Evolutionary conservation across 1,284 basidiomycete species (phyloP).

Genomic region (Malassezia dermatis): DNA sequence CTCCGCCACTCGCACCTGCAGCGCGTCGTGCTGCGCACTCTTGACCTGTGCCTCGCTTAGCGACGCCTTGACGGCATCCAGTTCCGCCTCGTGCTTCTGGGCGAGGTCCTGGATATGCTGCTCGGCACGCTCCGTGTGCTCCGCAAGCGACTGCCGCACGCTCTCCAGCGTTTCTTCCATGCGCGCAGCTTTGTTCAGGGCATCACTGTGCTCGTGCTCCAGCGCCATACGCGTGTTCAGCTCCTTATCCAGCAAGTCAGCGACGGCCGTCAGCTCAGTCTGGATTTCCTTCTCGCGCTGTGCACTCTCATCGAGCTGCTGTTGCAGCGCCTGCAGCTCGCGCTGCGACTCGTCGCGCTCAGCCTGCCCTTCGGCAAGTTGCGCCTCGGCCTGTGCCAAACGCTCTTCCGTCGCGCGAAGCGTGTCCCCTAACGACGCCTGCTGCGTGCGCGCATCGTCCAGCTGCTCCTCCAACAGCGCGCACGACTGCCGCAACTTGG

Average conservation of each 20-base stretch:
- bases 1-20: background rate
- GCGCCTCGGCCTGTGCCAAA: slow-evolving; percentile 64
- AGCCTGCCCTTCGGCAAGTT: slow-evolving; percentile 60
- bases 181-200: slow-evolving; percentile 27
- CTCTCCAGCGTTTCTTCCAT: slow-evolving; percentile 1
- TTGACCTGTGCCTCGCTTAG: background rate
- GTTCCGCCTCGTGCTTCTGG: slow-evolving; percentile 12
- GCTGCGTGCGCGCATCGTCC: slow-evolving; percentile 63
- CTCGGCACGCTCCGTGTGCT: slow-evolving; percentile 10
- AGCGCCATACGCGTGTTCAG: slow-evolving; percentile 3
- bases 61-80: background rate
- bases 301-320: slow-evolving; percentile 14
- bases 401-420: slow-evolving; percentile 66
- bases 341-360: slow-evolving; percentile 66
- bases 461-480: slow-evolving; percentile 71
- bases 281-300: slow-evolving; percentile 10
- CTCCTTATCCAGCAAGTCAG: slow-evolving; percentile 40
- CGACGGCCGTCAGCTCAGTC: slow-evolving; percentile 21
- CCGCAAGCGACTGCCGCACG: background rate
- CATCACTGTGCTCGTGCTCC: slow-evolving; percentile 48
- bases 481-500: slow-evolving; percentile 66
- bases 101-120: slow-evolving; percentile 11
- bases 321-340: slow-evolving; percentile 57
- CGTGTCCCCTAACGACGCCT: slow-evolving; percentile 68
- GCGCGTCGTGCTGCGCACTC: background rate